Base-by-base conservation (phyloP, 495 filamentous ascomycete genomes). In the Polyplosphaeria fusca region DNA sequence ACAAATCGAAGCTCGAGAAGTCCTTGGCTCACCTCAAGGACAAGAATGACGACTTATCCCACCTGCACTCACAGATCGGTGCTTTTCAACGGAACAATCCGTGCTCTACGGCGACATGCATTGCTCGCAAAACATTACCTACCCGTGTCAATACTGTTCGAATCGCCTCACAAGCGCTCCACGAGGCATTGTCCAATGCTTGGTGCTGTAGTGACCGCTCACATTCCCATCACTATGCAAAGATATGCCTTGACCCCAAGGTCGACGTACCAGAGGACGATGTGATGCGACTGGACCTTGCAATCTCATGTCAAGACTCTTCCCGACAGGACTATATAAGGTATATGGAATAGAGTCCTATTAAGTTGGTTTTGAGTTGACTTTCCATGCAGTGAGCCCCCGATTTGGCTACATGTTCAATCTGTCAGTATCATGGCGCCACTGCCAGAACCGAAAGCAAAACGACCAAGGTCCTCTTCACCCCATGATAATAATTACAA, bases 221-320 rank as follows among this genome's bases (percentile, higher is more conserved):
- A 18, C 73, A 73, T 51, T 49, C 49, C 1, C 57, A 65, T 28
- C 73, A 76, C 47, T 52, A 35, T 9, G 68, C 69, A 11, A 59
- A 70, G 47, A 55, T 74, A 20, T 69, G 67, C 43, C 59, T 74
- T 5, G 60, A 73, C 41, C 55, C 64, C 1, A 52, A 70, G 25
- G 51, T 64, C 1, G 9, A 55, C 1, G n/a, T n/a, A n/a, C 23
- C 32, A 20, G 48, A 37, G 22, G n/a, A n/a, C n/a, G n/a, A n/a
- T n/a, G n/a, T n/a, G n/a, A 56, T 60, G 11, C 42, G 37, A 3
- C 30, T 60, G 2, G 61, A 64, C 28, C 27, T 64, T 1, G 56
- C 61, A 1, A 60, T 64, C 5, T 60, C 55, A 39, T 64, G 45
- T 32, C 52, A 60, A n/a, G 25, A 50, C 2, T 18, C 19, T 11